Conservation (phyloP, 331 rosid species). For the Malus hybrid region DNA sequence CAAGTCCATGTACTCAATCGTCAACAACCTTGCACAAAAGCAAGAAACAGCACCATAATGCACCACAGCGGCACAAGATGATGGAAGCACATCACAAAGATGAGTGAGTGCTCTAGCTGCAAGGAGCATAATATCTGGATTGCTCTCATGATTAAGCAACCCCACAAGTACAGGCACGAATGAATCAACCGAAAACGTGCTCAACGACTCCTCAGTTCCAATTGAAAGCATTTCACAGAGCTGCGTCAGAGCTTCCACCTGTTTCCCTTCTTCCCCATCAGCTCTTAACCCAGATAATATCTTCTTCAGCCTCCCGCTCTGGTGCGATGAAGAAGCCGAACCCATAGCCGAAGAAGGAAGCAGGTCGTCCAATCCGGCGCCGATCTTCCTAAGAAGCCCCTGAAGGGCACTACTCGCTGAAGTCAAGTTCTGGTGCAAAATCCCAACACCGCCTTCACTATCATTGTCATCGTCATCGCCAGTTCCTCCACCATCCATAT, state of each 20-base stretch:
- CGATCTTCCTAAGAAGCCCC: constrained; percentile 85
- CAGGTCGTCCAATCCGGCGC: constrained; percentile 94
- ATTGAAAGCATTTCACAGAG: constrained; percentile 94
- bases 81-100: constrained; percentile 89
- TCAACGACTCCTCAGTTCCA: constrained; percentile 92
- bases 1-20: constrained; percentile 96
- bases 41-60: constrained; percentile 94
- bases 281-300: constrained; percentile 80
- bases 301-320: constrained; percentile 87
- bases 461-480: constrained; percentile 80
- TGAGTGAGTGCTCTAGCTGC: constrained; percentile 98
- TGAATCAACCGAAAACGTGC: constrained; percentile 89
- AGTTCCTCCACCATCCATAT: constrained; percentile 46
- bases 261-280: constrained; percentile 89
- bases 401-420: constrained; percentile 95
- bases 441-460: constrained; percentile 78
- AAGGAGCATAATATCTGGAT: constrained; percentile 95
- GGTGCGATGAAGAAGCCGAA: constrained; percentile 72
- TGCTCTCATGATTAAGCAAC: constrained; percentile 88
- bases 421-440: constrained; percentile 71
- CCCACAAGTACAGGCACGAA: constrained; percentile 95
- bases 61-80: constrained; percentile 96
- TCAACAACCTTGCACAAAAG: constrained; percentile 90
- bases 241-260: constrained; percentile 95
- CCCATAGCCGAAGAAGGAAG: constrained; percentile 78